Conservation (phyloP, 2,329 filamentous ascomycete genomes). For the Davidsoniella virescens region DNA sequence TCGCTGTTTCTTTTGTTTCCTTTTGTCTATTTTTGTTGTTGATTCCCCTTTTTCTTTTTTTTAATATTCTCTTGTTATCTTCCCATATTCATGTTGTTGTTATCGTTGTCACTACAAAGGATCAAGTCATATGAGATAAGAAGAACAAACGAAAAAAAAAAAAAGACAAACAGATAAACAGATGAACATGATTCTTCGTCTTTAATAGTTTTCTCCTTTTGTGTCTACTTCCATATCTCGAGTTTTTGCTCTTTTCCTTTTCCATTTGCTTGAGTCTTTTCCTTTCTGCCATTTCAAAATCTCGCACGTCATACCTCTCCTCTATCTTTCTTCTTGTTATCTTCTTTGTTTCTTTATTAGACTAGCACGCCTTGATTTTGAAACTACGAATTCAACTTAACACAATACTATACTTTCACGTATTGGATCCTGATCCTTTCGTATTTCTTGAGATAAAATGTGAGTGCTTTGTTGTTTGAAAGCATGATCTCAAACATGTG, state of each 20-base stretch:
- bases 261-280: not conserved
- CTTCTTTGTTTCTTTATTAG: not conserved
- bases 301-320: not conserved
- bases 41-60: slow-evolving; percentile 1
- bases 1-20: not conserved
- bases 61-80: not conserved
- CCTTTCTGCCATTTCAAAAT: not conserved
- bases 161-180: no score
- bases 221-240: not conserved
- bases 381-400: no score
- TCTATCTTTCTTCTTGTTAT: not conserved
- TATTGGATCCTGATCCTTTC: no score
- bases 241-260: not conserved
- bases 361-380: not conserved
- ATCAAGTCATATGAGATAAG: no score
- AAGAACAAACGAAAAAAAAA: no score
- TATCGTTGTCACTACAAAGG: no score
- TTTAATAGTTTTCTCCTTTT: not conserved
- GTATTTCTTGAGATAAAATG: no score
- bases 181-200: no score
- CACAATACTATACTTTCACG: no score
- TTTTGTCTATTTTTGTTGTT: not conserved
- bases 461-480: no score
- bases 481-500: no score
- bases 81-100: no score